Base-by-base conservation (phyloP, 345 rosid species). In the Clarkia xantiana region DNA sequence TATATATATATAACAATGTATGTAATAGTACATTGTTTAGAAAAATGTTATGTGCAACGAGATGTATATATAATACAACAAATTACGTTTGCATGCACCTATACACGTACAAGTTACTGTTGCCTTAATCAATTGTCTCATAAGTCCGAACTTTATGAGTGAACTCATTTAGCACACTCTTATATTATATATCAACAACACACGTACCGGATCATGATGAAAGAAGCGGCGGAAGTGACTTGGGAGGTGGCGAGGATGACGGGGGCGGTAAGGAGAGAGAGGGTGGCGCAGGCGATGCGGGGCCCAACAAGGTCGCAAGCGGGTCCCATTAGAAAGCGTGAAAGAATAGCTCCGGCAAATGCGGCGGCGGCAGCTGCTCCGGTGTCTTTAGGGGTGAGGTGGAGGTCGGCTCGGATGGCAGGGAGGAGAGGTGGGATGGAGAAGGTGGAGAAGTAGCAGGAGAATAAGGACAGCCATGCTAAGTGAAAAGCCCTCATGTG, bases 241-340 rank as follows among this genome's bases (percentile, higher is more conserved):
- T 80, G 51, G n/a, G 67, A 70, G 20, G 80, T 56, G 44, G 84
- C 57, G 34, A 88, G 54, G 47, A 88, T 63, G 6, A 67, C 54
- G 0, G 93, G 86, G 2, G 81, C 85, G 1, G 89, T 89, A 63
- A 73, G 47, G 57, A 88, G 54, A 47, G 95, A 88, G 56, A 84
- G 76, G 10, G 76, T 22, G 20, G 84, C 77, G 6, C 82, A 79
- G 64, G 97, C 81, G 8, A 60, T 42, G 0, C 86, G 69, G 8
- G 95, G 97, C 18, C 97, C 95, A 2, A 78, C 52, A 36, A 78
- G 65, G 67, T 82, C 89, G 42, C 86, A 88, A 36, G 60, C 57
- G 1, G 89, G 89, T n/a, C 95, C 95, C 97, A 84, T 88, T 52
- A 81, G 81, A 44, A 88, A 67, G 57, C 94, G 93, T 52, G 93